Conservation (phyloP, 495 filamentous ascomycete genomes). For the Daldinia loculata region DNA sequence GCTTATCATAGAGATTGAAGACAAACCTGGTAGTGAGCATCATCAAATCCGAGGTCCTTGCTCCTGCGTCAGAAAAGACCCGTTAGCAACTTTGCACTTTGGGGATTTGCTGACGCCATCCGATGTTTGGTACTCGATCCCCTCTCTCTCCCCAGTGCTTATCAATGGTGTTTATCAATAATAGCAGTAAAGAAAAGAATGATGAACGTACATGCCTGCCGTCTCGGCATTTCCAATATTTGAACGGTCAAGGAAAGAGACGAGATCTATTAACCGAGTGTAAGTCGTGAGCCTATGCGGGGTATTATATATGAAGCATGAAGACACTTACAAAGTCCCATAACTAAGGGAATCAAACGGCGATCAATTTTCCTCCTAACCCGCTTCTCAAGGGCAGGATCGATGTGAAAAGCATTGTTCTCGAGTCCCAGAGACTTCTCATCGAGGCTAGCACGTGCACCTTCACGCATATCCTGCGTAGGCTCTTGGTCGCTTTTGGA, state of each 20-base stretch:
- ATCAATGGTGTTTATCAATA: no score
- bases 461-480: constrained; percentile 21
- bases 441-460: neutral
- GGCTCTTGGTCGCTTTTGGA: constrained; percentile 26
- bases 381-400: constrained; percentile 63
- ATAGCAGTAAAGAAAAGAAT: neutral
- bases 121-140: no score
- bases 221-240: constrained; percentile 75
- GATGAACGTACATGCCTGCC: constrained; percentile 52
- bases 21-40: constrained; percentile 50
- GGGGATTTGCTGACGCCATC: neutral
- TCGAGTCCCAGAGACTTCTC: constrained; percentile 21
- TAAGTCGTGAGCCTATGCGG: constrained; percentile 7
- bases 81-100: constrained; percentile 7
- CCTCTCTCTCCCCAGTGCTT: no score
- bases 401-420: constrained; percentile 44
- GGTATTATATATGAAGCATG: neutral
- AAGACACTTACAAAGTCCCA: constrained; percentile 29
- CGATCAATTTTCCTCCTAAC: constrained; percentile 68
- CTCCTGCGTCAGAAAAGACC: constrained; percentile 16
- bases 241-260: constrained; percentile 73
- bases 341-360: constrained; percentile 36
- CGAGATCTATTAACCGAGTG: constrained; percentile 57
- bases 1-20: no score
- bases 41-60: constrained; percentile 52